These are phyloP conservation scores for Termitomyces sp. DNA, from an alignment of 768 basidiomycete genomes.

Conservation along the genomic window DNA sequence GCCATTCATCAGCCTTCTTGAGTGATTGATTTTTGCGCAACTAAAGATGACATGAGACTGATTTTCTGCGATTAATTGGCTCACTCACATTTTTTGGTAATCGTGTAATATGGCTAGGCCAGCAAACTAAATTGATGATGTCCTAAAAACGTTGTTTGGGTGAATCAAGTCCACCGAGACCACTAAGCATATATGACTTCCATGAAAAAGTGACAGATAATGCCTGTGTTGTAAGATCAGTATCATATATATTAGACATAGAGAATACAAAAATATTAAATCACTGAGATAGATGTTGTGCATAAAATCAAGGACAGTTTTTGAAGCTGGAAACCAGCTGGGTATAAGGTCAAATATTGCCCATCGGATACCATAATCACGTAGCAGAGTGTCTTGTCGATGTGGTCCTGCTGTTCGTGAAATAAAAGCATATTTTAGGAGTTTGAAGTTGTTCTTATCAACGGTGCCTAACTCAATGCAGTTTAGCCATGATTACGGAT, in stretches of 20 bases:
- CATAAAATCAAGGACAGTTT: constrained; percentile 12
- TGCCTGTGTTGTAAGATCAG: neutral
- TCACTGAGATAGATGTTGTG: constrained; percentile 24
- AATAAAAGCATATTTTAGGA: constrained; percentile 11
- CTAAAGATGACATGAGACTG: constrained; percentile 3
- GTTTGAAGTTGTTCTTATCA: constrained; percentile 12
- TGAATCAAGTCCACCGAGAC: constrained; percentile 18
- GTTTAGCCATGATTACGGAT: neutral
- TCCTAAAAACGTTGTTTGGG: constrained; percentile 18
- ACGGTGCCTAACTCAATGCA: neutral
- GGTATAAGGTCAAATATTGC: constrained; percentile 19
- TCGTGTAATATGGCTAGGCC: constrained; percentile 25
- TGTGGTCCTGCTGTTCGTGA: neutral
- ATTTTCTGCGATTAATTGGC: neutral
- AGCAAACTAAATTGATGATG: constrained; percentile 19
- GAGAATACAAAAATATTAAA: constrained; percentile 13
- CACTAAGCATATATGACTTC: constrained; percentile 18
- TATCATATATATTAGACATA: too few species aligned
- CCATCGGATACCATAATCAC: constrained; percentile 18
- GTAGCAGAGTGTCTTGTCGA: too few species aligned
- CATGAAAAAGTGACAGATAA: constrained; percentile 18
- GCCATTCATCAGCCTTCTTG: constrained; percentile 22
- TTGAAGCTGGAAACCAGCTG: constrained; percentile 20
- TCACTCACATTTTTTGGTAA: constrained; percentile 26
- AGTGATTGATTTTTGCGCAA: constrained; percentile 22